phyloP scores from a whole-genome alignment of 169 alveolate genomes.

The Eimeria brunetti region DNA sequence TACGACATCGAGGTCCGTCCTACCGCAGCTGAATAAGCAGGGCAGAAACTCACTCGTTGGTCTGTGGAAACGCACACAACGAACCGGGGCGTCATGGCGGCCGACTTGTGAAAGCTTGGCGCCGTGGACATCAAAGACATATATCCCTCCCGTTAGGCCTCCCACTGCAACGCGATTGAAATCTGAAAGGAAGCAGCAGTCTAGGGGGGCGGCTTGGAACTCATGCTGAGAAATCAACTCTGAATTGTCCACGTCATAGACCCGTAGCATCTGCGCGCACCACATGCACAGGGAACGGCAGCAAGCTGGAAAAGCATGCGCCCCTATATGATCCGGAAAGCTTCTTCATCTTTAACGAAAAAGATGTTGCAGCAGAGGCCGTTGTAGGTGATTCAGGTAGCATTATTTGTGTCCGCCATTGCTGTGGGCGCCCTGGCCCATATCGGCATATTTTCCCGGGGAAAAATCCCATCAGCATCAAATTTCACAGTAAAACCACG shows the following conservation, averaged over 20 bases:
- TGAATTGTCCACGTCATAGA: constrained; percentile 75
- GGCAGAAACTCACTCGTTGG: constrained; percentile 63
- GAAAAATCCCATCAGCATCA: background rate
- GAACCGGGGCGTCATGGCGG: constrained; percentile 72
- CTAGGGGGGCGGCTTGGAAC: constrained; percentile 67
- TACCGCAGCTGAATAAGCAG: no score
- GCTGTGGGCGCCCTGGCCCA: background rate
- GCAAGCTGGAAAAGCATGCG: background rate
- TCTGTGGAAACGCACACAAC: constrained; percentile 63
- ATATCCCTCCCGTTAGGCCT: constrained; percentile 55
- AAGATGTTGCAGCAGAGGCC: background rate
- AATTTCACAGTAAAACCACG: background rate
- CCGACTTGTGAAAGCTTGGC: constrained; percentile 59
- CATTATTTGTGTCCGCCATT: background rate
- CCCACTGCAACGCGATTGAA: constrained; percentile 69
- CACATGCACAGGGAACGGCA: background rate
- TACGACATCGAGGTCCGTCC: background rate
- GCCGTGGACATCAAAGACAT: constrained; percentile 60
- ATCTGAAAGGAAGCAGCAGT: constrained; percentile 73
- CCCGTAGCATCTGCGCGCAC: constrained; percentile 75
- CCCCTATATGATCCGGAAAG: background rate
- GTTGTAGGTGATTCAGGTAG: background rate
- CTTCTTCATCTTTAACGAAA: background rate
- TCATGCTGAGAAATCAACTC: constrained; percentile 73
- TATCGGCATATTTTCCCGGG: background rate